A percentile compares a stretch with the other conserved stretches of the same genome.
Conservation (phyloP, 306 rosid species). For the Carpinus viminea region DNA sequence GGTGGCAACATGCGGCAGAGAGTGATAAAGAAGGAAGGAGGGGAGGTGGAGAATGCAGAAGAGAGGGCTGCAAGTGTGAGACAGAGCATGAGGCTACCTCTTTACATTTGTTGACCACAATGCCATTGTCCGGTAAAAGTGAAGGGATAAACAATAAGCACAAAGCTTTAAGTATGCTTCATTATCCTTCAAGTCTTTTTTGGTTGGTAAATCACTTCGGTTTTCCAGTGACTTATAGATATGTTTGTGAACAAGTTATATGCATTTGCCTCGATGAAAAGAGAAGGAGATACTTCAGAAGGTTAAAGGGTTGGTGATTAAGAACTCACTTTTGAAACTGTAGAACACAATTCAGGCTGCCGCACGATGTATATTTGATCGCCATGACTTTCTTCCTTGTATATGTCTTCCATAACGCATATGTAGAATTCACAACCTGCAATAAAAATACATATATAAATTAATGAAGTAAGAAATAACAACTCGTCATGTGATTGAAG, state of each 20-base stretch:
- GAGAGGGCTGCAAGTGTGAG: constrained; percentile 35
- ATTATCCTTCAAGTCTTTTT: too few relatives aligned
- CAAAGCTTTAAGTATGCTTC: too few relatives aligned
- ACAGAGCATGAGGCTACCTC: constrained; percentile 8
- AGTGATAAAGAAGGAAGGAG: background rate
- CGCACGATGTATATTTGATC: constrained; percentile 84
- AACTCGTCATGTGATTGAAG: constrained; percentile 1
- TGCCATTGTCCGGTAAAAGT: background rate
- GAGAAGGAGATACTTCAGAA: constrained; percentile 4
- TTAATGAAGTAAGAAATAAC: background rate
- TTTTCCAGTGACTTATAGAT: background rate
- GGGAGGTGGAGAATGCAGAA: constrained; percentile 12
- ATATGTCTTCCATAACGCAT: constrained; percentile 81
- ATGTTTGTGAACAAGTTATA: background rate
- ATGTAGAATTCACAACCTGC: constrained; percentile 81
- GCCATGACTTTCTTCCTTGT: constrained; percentile 57
- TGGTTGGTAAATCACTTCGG: background rate
- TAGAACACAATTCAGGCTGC: constrained; percentile 65
- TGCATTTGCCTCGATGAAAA: background rate
- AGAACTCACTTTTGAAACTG: constrained; percentile 41
- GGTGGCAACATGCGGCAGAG: constrained; percentile 36
- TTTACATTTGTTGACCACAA: background rate
- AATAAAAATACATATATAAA: background rate
- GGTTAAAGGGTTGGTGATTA: constrained; percentile 20
- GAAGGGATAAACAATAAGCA: too few relatives aligned